These are phyloP conservation scores for Exophiala lecanii-corni DNA, from an alignment of 2,329 filamentous ascomycete species.

Conservation along the genomic window DNA sequence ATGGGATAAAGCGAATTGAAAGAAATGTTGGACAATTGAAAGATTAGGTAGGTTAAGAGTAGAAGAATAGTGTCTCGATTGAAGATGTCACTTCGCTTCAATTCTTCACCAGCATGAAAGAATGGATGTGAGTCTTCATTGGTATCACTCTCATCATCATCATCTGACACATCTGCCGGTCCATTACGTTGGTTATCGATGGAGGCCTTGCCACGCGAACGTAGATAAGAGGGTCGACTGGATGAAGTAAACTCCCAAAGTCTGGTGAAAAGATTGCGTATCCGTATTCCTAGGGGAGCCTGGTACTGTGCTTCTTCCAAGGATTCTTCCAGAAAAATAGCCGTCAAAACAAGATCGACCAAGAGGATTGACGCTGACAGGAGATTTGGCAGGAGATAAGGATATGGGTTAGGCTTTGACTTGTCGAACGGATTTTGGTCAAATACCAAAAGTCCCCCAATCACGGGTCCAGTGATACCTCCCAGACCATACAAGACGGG, in stretches of 20 bases:
- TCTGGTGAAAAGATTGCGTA: slow-evolving; percentile 61
- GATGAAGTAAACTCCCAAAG: slow-evolving; percentile 65
- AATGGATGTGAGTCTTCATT: slow-evolving; percentile 37
- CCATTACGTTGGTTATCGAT: slow-evolving; percentile 11
- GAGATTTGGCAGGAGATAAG: slow-evolving; percentile 81
- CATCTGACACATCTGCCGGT: slow-evolving; percentile 14
- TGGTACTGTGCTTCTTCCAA: slow-evolving; percentile 62
- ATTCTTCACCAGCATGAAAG: slow-evolving; percentile 40
- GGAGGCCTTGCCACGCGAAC: slow-evolving; percentile 23
- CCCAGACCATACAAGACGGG: slow-evolving; percentile 95
- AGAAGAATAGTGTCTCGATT: slow-evolving; percentile 79
- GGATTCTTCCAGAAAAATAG: slow-evolving; percentile 83
- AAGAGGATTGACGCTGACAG: slow-evolving; percentile 68
- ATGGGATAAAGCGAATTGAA: slow-evolving; percentile 96
- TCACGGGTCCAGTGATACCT: slow-evolving; percentile 82
- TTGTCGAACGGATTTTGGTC: slow-evolving; percentile 53
- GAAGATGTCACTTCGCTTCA: slow-evolving; percentile 58
- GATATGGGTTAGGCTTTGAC: slow-evolving; percentile 57
- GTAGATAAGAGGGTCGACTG: slow-evolving; percentile 56
- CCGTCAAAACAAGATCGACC: slow-evolving; percentile 66
- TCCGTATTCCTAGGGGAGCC: slow-evolving; percentile 55
- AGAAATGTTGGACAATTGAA: slow-evolving; percentile 88
- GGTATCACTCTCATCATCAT: slow-evolving; percentile 32
- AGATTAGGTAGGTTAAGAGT: slow-evolving; percentile 81
- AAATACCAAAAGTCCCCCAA: slow-evolving; percentile 80